These are phyloP conservation scores for Beta macrorhiza DNA, from an alignment of 179 eudicot species.

Conservation along the genomic window DNA sequence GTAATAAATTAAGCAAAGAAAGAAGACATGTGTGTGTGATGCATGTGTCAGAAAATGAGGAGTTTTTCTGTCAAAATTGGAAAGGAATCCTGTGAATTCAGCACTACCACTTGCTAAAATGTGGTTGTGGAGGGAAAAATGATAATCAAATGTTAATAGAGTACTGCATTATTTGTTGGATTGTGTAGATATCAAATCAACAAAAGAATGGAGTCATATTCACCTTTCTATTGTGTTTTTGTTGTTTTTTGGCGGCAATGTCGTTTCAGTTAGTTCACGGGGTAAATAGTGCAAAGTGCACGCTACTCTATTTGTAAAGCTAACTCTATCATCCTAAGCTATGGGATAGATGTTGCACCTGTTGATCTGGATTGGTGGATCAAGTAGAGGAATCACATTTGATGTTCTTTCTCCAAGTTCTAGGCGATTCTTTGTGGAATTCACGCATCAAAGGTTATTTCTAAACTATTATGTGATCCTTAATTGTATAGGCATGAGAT, in stretches of 20 bases:
- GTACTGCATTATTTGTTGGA: not conserved
- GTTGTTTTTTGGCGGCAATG: constrained; percentile 19
- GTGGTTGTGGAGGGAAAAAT: constrained; percentile 6
- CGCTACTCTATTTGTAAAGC: not conserved
- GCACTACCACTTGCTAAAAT: constrained; percentile 9
- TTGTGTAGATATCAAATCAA: not conserved
- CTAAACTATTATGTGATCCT: no score
- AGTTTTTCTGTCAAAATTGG: constrained; percentile 3
- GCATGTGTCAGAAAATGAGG: constrained; percentile 10
- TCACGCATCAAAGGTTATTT: no score
- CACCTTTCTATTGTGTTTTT: constrained; percentile 6
- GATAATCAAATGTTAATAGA: not conserved
- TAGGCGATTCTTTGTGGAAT: no score
- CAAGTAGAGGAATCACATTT: no score
- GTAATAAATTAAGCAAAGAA: not conserved
- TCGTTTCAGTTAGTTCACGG: constrained; percentile 13
- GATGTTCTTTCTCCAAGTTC: no score
- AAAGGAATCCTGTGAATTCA: constrained; percentile 13
- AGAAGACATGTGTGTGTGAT: constrained; percentile 16
- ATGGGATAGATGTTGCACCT: no score
- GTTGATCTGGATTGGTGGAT: no score
- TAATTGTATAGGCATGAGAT: no score
- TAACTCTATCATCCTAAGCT: not conserved
- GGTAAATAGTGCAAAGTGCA: not conserved
- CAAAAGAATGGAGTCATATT: constrained; percentile 4